Conservation (phyloP, 2,329 filamentous ascomycete species). For the Colletotrichum filicis region DNA sequence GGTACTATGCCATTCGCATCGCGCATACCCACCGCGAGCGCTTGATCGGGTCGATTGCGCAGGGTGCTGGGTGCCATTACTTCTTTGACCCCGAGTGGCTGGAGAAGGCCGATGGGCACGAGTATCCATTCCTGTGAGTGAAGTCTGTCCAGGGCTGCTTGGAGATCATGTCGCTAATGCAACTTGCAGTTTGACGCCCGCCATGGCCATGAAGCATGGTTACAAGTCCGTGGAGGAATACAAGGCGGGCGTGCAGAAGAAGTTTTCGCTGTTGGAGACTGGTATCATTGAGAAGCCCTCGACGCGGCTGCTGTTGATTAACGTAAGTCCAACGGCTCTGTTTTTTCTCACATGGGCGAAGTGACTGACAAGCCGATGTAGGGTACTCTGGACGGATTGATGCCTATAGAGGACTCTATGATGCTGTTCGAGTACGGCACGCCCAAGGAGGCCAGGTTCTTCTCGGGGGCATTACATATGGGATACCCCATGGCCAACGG, state of each 20-base stretch:
- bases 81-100: slow-evolving; percentile 67
- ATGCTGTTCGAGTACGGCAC: slow-evolving; percentile 72
- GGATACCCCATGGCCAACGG: slow-evolving; percentile 71
- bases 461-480: slow-evolving; percentile 72
- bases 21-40: slow-evolving; percentile 71
- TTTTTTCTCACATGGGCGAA: not conserved
- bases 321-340: slow-evolving; percentile 53
- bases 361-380: slow-evolving; percentile 40
- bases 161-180: slow-evolving; percentile 1
- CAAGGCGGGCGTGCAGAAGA: slow-evolving; percentile 63
- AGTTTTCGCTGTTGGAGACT: slow-evolving; percentile 71
- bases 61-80: slow-evolving; percentile 66
- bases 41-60: slow-evolving; percentile 67
- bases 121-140: slow-evolving; percentile 70
- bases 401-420: slow-evolving; percentile 76
- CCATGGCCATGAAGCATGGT: slow-evolving; percentile 72
- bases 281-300: slow-evolving; percentile 67
- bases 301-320: slow-evolving; percentile 69
- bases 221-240: slow-evolving; percentile 67
- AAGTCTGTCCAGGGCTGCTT: not conserved
- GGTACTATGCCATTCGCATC: slow-evolving; percentile 75
- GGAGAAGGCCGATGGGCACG: slow-evolving; percentile 70
- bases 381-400: slow-evolving; percentile 72
- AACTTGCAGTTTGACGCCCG: slow-evolving; percentile 56
- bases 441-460: slow-evolving; percentile 73